phyloP scores from a whole-genome alignment of 2,329 filamentous ascomycete genomes.

The Fusarium avenaceum region DNA sequence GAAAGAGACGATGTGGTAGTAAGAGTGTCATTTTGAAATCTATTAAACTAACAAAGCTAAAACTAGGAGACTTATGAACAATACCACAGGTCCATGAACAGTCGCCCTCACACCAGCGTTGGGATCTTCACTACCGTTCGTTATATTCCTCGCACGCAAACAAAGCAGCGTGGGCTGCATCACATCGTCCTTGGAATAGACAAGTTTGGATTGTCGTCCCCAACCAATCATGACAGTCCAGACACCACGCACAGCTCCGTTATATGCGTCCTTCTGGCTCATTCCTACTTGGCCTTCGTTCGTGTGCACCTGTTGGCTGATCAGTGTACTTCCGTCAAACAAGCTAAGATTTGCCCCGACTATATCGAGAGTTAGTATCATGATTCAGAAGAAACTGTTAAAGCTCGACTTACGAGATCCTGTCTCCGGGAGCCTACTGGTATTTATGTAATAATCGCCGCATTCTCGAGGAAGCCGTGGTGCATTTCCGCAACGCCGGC shows the following conservation, averaged over 20 bases:
- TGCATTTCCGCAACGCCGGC: background rate
- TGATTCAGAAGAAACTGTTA: background rate
- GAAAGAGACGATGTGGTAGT: too few species aligned
- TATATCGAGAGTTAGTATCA: background rate
- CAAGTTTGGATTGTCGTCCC: conserved; percentile 2
- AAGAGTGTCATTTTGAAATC: too few species aligned
- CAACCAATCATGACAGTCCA: conserved; percentile 32
- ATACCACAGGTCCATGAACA: conserved; percentile 1
- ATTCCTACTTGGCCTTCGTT: background rate
- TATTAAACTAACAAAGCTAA: background rate
- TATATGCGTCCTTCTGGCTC: conserved; percentile 23
- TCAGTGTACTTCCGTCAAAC: conserved; percentile 11
- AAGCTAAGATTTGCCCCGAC: conserved; percentile 11
- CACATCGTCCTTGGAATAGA: conserved; percentile 1
- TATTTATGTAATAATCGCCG: conserved; percentile 9
- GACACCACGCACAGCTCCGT: conserved; percentile 24
- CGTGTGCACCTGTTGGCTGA: conserved; percentile 6
- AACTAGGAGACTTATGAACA: conserved; percentile 7
- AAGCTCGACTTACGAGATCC: conserved; percentile 5
- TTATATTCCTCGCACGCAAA: conserved; percentile 27
- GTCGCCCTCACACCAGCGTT: conserved; percentile 12
- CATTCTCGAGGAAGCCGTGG: conserved; percentile 7
- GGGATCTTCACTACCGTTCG: conserved; percentile 18
- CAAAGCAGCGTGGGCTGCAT: conserved; percentile 24
- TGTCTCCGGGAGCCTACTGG: too few species aligned